Evolutionary conservation across 2,329 filamentous ascomycete species (phyloP), one percentile per base, ranked within the genome.

Genomic region (Cucurbitaria berberidis): DNA sequence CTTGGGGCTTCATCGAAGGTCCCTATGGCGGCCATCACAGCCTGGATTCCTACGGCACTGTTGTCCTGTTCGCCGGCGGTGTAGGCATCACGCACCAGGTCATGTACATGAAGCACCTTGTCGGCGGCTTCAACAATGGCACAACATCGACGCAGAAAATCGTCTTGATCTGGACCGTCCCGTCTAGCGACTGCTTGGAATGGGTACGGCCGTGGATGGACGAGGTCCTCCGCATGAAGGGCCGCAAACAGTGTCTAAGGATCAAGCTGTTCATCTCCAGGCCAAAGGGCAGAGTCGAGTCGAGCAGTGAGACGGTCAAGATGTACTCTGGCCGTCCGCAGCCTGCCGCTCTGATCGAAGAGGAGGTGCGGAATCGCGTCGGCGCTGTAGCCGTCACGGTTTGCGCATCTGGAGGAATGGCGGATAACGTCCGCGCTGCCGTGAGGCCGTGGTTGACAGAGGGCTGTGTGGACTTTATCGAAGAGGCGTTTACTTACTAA

Each of bases 51-150:
- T 93, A 91, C 73, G 90, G 90, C 59, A 91, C 89, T 0, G 86
- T 89, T 26, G 84, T 93, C 73, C 82, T 93, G 34, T 90, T 93
- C 69, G 90, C 90, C 0, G 90, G 89, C 51, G 90, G 90, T 64
- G 88, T 93, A 11, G 90, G 90, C 58, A 90, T 93, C 64, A 91
- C 90, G 1, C 89, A 93, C 64, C 88, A 89, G 59, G 85, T 92
- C 22, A 88, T 88, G 46, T 89, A 90, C 70, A 83, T 93, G 34
- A 86, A 87, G 51, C 85, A 91, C 59, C 82, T 93, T 1, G 84
- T 93, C 24, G 78, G 81, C 5, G 88, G 89, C 34, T 89, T 84
- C 71, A 81, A 82, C 55, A 85, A 87, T 57, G 86, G 86, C 51
- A 90, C 86, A 0, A 86, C 89, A 5, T 87, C 89, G 1, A 86